Percentiles rank a stretch among this genome's conserved stretches.
Evolutionary conservation across 805 yeast genomes (phyloP).

Genomic region (Wickerhamiella siamensis): DNA sequence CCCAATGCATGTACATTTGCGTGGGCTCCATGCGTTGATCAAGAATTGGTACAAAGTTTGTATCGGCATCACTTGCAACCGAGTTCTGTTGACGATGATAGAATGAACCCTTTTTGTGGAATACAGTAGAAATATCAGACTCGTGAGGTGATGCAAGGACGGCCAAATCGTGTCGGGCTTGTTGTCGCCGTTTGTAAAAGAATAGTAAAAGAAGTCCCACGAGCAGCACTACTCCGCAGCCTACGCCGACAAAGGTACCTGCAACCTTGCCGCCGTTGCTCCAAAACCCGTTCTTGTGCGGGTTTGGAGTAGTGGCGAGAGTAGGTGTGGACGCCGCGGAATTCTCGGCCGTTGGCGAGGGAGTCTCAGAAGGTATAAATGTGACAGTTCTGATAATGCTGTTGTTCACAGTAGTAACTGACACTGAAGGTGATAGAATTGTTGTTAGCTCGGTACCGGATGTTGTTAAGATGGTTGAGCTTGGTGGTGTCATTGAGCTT

Average conservation of each 20-base stretch:
- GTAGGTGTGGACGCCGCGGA: slow-evolving; percentile 13
- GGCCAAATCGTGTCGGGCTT: slow-evolving; percentile 12
- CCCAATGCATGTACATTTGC: slow-evolving; percentile 36
- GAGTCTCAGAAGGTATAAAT: background rate
- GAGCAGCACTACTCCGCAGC: slow-evolving; percentile 39
- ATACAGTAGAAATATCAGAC: background rate
- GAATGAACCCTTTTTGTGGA: slow-evolving; percentile 4
- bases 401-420: slow-evolving; percentile 20
- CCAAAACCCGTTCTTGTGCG: slow-evolving; percentile 33
- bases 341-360: slow-evolving; percentile 19
- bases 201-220: slow-evolving; percentile 33
- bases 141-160: slow-evolving; percentile 6
- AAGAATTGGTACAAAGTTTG: slow-evolving; percentile 28
- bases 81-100: slow-evolving; percentile 5
- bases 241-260: slow-evolving; percentile 73
- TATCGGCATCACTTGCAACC: slow-evolving; percentile 19
- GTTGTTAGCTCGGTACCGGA: background rate
- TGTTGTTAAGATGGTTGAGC: slow-evolving; percentile 1
- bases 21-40: slow-evolving; percentile 51
- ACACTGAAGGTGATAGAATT: slow-evolving; percentile 10
- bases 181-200: slow-evolving; percentile 21
- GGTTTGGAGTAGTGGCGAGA: background rate
- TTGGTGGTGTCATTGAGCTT: slow-evolving; percentile 2
- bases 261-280: slow-evolving; percentile 64
- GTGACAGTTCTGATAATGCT: background rate